phyloP scores from a whole-genome alignment of 257 asterid genomes.

The Nicotiana sylvestris region DNA sequence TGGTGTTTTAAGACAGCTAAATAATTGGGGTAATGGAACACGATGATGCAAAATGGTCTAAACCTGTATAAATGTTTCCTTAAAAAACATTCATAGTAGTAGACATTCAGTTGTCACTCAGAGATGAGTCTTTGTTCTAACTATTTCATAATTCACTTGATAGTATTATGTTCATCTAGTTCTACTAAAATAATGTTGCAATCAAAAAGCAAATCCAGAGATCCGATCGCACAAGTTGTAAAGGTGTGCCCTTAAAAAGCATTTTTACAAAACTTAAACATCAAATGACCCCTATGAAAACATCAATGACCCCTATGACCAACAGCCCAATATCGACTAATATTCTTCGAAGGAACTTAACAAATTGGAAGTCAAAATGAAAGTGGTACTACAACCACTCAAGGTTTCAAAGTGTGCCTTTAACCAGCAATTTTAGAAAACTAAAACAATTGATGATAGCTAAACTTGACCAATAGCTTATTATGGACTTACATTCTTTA shows the following conservation, averaged over 20 bases:
- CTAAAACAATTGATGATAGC: neutral
- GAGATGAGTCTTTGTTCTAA: too few species aligned
- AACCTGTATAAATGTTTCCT: too few species aligned
- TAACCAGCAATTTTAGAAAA: neutral
- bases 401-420: neutral
- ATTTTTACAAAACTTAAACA: neutral
- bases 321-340: neutral
- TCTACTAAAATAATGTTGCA: too few species aligned
- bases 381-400: neutral
- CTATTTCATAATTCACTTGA: too few species aligned
- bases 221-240: neutral
- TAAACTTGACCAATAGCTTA: neutral
- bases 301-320: neutral
- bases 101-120: too few species aligned
- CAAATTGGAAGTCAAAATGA: neutral
- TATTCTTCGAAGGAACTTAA: neutral
- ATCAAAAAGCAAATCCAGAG: neutral
- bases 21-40: too few species aligned
- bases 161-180: too few species aligned
- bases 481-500: neutral
- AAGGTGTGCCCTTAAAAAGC: neutral
- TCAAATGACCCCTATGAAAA: too few species aligned
- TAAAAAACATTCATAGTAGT: too few species aligned
- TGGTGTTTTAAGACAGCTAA: too few species aligned
- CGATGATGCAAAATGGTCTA: too few species aligned